Evolutionary conservation across 768 basidiomycete genomes (phyloP).

Genomic region (Phylloporus arenicola): DNA sequence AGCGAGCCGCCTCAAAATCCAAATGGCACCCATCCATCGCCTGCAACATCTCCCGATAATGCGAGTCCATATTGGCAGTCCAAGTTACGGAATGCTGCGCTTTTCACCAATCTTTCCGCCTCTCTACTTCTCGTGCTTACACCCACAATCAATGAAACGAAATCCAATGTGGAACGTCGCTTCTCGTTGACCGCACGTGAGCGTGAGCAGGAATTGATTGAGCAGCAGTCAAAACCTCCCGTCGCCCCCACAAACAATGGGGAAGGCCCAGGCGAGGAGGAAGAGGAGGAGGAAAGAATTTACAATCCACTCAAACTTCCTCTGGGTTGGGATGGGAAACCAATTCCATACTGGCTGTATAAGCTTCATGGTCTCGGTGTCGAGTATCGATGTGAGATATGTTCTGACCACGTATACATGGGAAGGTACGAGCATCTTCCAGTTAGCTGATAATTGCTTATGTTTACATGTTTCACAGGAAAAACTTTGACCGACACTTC

Average conservation of each 20-base stretch:
- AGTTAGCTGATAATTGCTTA: slow-evolving; percentile 11
- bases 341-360: slow-evolving; percentile 98
- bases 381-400: slow-evolving; percentile 96
- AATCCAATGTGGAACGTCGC: slow-evolving; percentile 92
- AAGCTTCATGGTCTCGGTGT: slow-evolving; percentile 98
- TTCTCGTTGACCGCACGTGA: slow-evolving; percentile 97
- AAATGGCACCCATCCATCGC: slow-evolving; percentile 24
- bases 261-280: slow-evolving; percentile 61
- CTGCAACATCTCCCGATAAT: slow-evolving; percentile 32
- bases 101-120: slow-evolving; percentile 64
- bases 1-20: slow-evolving; percentile 31
- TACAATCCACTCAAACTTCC: slow-evolving; percentile 98
- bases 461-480: slow-evolving; percentile 41
- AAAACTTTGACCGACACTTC: slow-evolving; percentile 96
- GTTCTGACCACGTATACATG: slow-evolving; percentile 95
- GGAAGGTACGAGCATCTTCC: slow-evolving; percentile 55
- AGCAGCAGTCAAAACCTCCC: slow-evolving; percentile 57
- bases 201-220: slow-evolving; percentile 87
- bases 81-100: slow-evolving; percentile 61
- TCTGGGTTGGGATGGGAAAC: slow-evolving; percentile 97
- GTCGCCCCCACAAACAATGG: slow-evolving; percentile 41
- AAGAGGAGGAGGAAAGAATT: slow-evolving; percentile 93
- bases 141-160: slow-evolving; percentile 76
- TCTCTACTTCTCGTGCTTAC: slow-evolving; percentile 61
- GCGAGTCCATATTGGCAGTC: slow-evolving; percentile 32